Evolutionary conservation across 148 eudicot species (phyloP), one percentile per base, ranked within the genome.

Genomic region (Silene latifolia): DNA sequence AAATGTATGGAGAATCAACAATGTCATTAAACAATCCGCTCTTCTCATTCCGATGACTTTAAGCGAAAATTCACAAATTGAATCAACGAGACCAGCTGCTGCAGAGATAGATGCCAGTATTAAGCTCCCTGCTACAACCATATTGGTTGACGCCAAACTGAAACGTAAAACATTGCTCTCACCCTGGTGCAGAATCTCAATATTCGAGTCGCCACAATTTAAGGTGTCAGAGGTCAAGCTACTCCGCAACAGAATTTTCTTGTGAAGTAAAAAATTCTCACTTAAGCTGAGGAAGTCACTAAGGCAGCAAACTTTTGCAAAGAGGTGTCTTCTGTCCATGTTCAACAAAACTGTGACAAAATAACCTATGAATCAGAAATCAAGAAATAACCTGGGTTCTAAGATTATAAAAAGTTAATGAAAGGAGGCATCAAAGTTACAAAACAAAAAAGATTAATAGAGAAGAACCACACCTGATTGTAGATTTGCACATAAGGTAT

Each of bases 1-100:
- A 83, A 95, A 89, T 47, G 82, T 81, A 83, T 95, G 98, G 74
- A 95, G 90, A 58, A 92, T 63, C 48, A 75, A 78, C 82, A 89
- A 72, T 61, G 81, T 67, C 75, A 82, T 58, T 18, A 79, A 78
- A 81, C 63, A 68, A 47, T 84, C 85, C 60, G 67, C 59, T 23
- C 66, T 80, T 69, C 56, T 72, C 79, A 85, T 79, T 67, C 69
- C 72, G 8, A 85, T 73, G 54, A 90, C 62, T 74, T 79, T 84
- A 80, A 84, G 83, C 10, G 97, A 92, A 67, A 77, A 67, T 76
- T 95, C 96, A 67, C 93, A 88, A 72, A 95, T 21, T 68, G 68
- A 80, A 63, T 83, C 87, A 79, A 83, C 63, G 25, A 76, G 81
- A 70, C 85, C 91, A 77, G 81, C 73, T 58, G 88, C 85, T 29